Evolutionary conservation across 192 early-diverging fungal species (phyloP), one percentile per base, ranked within the genome.

Genomic region (Coemansia sp.): DNA sequence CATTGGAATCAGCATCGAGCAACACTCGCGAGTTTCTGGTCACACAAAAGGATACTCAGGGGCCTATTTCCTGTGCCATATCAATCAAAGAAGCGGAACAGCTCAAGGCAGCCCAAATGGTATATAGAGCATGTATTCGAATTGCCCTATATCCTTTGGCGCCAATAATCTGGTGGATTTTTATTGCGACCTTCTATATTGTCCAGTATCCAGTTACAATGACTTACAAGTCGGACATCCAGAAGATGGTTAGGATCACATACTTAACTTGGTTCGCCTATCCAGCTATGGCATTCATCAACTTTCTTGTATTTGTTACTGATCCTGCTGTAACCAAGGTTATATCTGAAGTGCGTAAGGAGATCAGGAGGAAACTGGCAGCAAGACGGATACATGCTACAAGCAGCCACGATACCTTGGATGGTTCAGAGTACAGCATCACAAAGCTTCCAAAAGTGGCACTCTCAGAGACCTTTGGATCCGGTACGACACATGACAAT

Each of bases 111-210:
- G 65, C 71, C 26, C 70, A 63, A 59, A 68, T 37, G 25, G 70
- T 77, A 37, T 68, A 77, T 53, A 42, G 53, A 13, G 70, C 75
- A 13, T 67, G 66, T 25, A 77, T 77, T 16, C 69, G 75, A n/a
- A 77, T 77, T 45, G 75, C 75, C 3, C 55, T 72, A 4, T 77
- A 77, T 56, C 70, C 75, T 1, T 40, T 72, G 42, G 65, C 63
- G 8, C 75, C 70, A 29, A 2, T 78, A 0, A 20, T 46, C 18
- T 72, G 70, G 66, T 72, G 65, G 70, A 48, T 68, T 0, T 25
- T 67, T 10, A 26, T 57, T n/a, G 26, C 59, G 12, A 31, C 21
- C 4, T 77, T 64, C 63, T 72, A 68, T 30, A 23, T 25, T 3
- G 25, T 55, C 7, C 75, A 78, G 26, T 78, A 72, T 42, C 52